Conservation (phyloP, 495 filamentous ascomycete species). For the Tuber calosporum region DNA sequence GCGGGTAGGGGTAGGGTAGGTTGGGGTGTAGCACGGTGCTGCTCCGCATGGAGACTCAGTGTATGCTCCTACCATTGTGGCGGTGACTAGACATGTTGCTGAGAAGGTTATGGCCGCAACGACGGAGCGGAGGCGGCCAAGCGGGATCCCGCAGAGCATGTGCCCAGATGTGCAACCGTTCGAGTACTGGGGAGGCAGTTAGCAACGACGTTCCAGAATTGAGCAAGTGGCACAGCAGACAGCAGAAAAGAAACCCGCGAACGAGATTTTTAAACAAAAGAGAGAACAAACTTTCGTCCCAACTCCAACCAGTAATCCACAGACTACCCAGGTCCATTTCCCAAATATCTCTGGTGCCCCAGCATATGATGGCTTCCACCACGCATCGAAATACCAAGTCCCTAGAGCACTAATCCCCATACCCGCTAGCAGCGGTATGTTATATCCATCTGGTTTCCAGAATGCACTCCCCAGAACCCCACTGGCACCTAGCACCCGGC, state of each 20-base stretch:
- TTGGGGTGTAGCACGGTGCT: slow-evolving; percentile 49
- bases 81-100: slow-evolving; percentile 49
- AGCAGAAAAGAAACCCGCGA: not conserved
- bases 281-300: slow-evolving; percentile 50
- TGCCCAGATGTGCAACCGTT: slow-evolving; percentile 57
- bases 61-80: slow-evolving; percentile 43
- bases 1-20: slow-evolving; percentile 46
- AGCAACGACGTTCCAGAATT: slow-evolving; percentile 38
- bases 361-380: slow-evolving; percentile 47
- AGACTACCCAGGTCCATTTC: slow-evolving; percentile 43
- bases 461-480: slow-evolving; percentile 47
- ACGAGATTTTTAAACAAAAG: not conserved
- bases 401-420: slow-evolving; percentile 47
- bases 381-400: slow-evolving; percentile 45
- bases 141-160: slow-evolving; percentile 55
- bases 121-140: slow-evolving; percentile 49
- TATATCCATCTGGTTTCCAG: slow-evolving; percentile 42
- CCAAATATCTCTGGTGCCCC: slow-evolving; percentile 41
- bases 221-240: slow-evolving; percentile 14
- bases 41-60: slow-evolving; percentile 42
- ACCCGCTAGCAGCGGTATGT: slow-evolving; percentile 49
- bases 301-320: slow-evolving; percentile 51
- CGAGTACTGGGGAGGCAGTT: slow-evolving; percentile 33
- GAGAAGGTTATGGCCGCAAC: slow-evolving; percentile 54
- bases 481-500: slow-evolving; percentile 52